These are phyloP conservation scores for Talinum fruticosum DNA, from an alignment of 148 eudicot genomes.

Conservation along the genomic window DNA sequence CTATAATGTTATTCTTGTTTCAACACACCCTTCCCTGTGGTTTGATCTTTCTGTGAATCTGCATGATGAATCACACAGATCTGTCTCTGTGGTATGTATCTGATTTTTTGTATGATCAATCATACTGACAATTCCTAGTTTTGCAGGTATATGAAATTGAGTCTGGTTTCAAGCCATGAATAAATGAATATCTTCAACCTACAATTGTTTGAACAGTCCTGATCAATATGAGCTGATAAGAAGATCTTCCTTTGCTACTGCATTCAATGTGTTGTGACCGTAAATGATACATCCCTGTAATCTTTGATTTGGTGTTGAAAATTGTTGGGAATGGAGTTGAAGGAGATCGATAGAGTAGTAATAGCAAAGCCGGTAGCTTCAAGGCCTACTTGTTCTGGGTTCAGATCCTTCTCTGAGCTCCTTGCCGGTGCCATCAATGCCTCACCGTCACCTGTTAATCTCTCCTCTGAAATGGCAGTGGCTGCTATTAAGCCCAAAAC, in stretches of 20 bases:
- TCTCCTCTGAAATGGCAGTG: constrained; percentile 32
- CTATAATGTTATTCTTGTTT: no score
- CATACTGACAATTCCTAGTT: no score
- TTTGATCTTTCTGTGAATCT: no score
- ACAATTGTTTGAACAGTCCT: not conserved
- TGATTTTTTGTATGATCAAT: no score
- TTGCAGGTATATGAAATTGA: not conserved
- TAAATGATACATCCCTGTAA: not conserved
- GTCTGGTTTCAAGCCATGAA: not conserved
- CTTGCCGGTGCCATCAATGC: constrained; percentile 48
- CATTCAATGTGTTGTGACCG: not conserved
- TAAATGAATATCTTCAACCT: not conserved
- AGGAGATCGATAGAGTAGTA: constrained; percentile 49
- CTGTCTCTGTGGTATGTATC: no score
- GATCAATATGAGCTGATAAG: not conserved
- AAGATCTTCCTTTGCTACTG: not conserved
- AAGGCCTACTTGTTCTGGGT: constrained; percentile 58
- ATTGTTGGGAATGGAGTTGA: constrained; percentile 46
- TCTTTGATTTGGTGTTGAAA: not conserved
- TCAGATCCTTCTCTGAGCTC: constrained; percentile 60
- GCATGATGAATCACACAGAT: no score
- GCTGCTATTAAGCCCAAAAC: constrained; percentile 78
- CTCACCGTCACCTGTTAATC: constrained; percentile 38
- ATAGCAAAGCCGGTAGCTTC: constrained; percentile 84
- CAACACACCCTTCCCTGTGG: no score